Conservation (phyloP, 2,329 filamentous ascomycete genomes). For the Sporothrix variecibatus region DNA sequence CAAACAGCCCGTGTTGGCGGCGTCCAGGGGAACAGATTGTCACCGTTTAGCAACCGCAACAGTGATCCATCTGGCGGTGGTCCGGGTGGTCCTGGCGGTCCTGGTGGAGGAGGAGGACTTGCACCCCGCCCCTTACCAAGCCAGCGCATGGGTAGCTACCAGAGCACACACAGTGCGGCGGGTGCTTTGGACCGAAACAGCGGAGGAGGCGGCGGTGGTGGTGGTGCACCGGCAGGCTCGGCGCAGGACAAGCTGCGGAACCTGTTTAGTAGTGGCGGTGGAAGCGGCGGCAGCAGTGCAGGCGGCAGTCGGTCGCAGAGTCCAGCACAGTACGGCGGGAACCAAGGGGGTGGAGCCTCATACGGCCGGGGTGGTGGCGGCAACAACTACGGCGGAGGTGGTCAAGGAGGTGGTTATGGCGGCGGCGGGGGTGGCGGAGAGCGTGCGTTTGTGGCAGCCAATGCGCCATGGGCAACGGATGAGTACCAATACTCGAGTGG, state of each 20-base stretch:
- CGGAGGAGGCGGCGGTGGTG: slow-evolving; percentile 38
- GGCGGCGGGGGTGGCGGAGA: slow-evolving; percentile 37
- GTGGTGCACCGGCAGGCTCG: slow-evolving; percentile 50
- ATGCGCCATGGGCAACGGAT: slow-evolving; percentile 50
- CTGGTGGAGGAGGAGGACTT: slow-evolving; percentile 29
- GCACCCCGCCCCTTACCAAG: slow-evolving; percentile 64
- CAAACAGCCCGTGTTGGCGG: slow-evolving; percentile 40
- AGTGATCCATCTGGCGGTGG: slow-evolving; percentile 32
- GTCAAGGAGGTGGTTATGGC: slow-evolving; percentile 40
- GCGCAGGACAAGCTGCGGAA: slow-evolving; percentile 84
- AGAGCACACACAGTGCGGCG: slow-evolving; percentile 50
- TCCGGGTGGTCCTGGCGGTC: background rate
- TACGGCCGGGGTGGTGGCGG: slow-evolving; percentile 40
- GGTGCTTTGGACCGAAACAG: background rate
- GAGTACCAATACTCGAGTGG: slow-evolving; percentile 44
- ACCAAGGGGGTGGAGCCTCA: slow-evolving; percentile 37
- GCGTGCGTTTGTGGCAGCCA: slow-evolving; percentile 48
- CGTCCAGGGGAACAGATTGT: slow-evolving; percentile 34
- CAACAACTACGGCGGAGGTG: slow-evolving; percentile 36
- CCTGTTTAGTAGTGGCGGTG: slow-evolving; percentile 67
- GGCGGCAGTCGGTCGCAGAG: slow-evolving; percentile 46
- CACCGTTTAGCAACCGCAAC: slow-evolving; percentile 33
- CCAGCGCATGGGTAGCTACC: slow-evolving; percentile 74
- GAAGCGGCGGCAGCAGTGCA: slow-evolving; percentile 42
- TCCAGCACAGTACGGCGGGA: slow-evolving; percentile 38